Base-by-base conservation (phyloP, 2,329 filamentous ascomycete species). In the Arachnopeziza araneosa region DNA sequence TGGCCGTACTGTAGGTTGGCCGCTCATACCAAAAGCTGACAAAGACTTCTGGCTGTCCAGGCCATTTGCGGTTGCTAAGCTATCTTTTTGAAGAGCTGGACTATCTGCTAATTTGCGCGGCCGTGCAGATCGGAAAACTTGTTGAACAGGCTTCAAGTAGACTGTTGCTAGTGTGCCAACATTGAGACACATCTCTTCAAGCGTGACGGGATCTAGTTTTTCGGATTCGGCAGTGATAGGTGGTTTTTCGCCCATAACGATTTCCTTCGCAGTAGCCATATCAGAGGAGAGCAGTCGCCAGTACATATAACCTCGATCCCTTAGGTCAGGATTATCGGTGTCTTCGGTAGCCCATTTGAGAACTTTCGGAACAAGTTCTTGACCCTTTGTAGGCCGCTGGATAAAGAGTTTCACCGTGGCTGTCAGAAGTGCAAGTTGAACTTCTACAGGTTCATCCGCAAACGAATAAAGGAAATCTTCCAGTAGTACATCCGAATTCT, bases 311-410 rank as follows among this genome's bases (percentile, higher is more conserved):
- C 95, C 95, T 69, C 95, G 83, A 74, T 99, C 95, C 64, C 95
- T 87, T 26, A 99, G 84, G 75, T 99, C 95, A 0, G 95, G 95
- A 74, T 99, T 97, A 72, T 99, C 95, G n/a, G 93, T 98, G 74
- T 98, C 95, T 74, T 98, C 95, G 0, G 95, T 99, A 4, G 95
- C 96, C 93, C 95, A 98, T 75, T 98, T 98, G 55, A 99, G 80
- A 1, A 98, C 93, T 70, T 92, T 92, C 0, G 93, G 95, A 0
- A 99, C 93, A 7, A 99, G 81, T 56, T 96, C 87, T 70, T 96
- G 93, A 24, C 91, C 95, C 72, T 96, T 96, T 19, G 93, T 97
- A 0, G 95, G 95, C 23, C 95, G 85, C 72, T 98, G 95, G 66
- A 99, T 97, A 76, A 99, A 99, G 1, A 99, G 81, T 75, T 99